Conservation (phyloP, 169 alveolate species). For the Eimeria acervulina region DNA sequence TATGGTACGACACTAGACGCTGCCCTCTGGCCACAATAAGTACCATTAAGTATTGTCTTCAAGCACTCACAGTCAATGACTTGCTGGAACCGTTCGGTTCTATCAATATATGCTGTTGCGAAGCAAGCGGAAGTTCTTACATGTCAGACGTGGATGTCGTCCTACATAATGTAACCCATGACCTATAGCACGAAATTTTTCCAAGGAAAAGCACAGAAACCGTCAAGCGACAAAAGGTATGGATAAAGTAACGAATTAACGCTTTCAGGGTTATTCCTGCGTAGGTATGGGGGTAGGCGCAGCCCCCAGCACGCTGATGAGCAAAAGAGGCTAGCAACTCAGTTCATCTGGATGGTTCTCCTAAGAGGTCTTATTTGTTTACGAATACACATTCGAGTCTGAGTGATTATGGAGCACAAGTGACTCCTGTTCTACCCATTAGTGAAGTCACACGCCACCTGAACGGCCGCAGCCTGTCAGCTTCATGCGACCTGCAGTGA, state of each 20-base stretch:
- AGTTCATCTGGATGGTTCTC: neutral
- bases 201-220: neutral
- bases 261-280: neutral
- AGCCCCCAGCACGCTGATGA: neutral
- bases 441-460: constrained; percentile 2
- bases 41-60: neutral
- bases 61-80: neutral
- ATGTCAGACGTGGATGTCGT: neutral
- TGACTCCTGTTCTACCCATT: neutral
- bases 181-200: neutral
- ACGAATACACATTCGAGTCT: neutral
- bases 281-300: constrained; percentile 17
- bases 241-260: neutral
- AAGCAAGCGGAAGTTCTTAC: neutral
- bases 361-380: neutral
- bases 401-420: neutral
- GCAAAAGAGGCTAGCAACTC: neutral
- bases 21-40: neutral
- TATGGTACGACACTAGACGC: neutral
- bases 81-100: neutral
- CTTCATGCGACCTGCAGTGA: constrained; percentile 1
- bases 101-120: neutral
- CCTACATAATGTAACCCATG: neutral
- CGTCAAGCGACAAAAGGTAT: neutral
- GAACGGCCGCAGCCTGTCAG: constrained; percentile 33